These are phyloP conservation scores for Pyrenophora tritici-repentis DNA, from an alignment of 2,329 filamentous ascomycete species.

Conservation along the genomic window DNA sequence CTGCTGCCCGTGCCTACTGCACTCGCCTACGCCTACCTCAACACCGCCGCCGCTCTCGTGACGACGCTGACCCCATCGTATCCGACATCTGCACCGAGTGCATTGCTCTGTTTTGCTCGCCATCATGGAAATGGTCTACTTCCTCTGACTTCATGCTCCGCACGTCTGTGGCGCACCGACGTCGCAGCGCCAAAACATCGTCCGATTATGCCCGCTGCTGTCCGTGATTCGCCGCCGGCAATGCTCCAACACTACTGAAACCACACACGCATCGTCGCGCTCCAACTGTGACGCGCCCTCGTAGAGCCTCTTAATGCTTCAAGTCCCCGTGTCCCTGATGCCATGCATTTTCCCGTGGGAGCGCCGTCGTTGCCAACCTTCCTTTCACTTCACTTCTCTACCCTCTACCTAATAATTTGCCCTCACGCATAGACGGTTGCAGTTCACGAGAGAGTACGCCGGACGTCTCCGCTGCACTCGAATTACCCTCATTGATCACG, in stretches of 20 bases:
- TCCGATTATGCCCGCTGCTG: slow-evolving; percentile 22
- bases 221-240: slow-evolving; percentile 37
- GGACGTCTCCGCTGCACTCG: slow-evolving; percentile 45
- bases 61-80: slow-evolving; percentile 3
- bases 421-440: slow-evolving; percentile 32
- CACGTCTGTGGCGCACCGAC: slow-evolving; percentile 11
- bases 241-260: slow-evolving; percentile 45
- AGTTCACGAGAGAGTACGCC: slow-evolving; percentile 44
- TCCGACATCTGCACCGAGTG: background rate
- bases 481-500: slow-evolving; percentile 38
- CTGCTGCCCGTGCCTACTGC: slow-evolving; percentile 11
- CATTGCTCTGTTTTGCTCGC: background rate
- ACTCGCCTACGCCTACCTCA: slow-evolving; percentile 1
- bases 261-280: slow-evolving; percentile 35
- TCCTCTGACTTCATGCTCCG: slow-evolving; percentile 2
- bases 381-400: slow-evolving; percentile 38
- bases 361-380: slow-evolving; percentile 29
- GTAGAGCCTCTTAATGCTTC: slow-evolving; percentile 43
- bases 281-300: slow-evolving; percentile 41
- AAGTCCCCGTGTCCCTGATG: slow-evolving; percentile 28
- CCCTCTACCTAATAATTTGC: slow-evolving; percentile 38
- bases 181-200: slow-evolving; percentile 36
- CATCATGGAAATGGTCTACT: background rate
- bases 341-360: slow-evolving; percentile 32
- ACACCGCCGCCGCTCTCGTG: slow-evolving; percentile 8